Percentiles rank a stretch among this genome's conserved stretches.
phyloP scores from a whole-genome alignment of 306 rosid species.

The Medicago truncatula region MtrunA17r5.0-ANR NC_053049.1:10752001-10752500 shows the following conservation, averaged over 20 bases:
- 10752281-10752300: too few relatives aligned
- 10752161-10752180: not conserved
- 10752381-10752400: too few relatives aligned
- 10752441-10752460: too few relatives aligned
- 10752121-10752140: constrained; percentile 2
- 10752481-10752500: too few relatives aligned
- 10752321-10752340: not conserved
- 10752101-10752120: not conserved
- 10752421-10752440: too few relatives aligned
- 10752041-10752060: not conserved
- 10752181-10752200: too few relatives aligned
- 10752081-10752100: not conserved
- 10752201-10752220: too few relatives aligned
- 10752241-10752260: not conserved
- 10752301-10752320: too few relatives aligned
- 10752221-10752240: too few relatives aligned
- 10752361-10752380: not conserved
- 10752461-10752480: too few relatives aligned
- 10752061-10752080: not conserved
- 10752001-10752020: not conserved
- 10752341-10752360: not conserved
- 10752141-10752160: not conserved
- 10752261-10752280: not conserved
- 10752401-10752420: too few relatives aligned
- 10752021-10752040: not conserved